Percentiles rank a stretch among this genome's conserved stretches.
phyloP scores from a whole-genome alignment of 495 filamentous ascomycete species.

The Letharia lupina region DNA sequence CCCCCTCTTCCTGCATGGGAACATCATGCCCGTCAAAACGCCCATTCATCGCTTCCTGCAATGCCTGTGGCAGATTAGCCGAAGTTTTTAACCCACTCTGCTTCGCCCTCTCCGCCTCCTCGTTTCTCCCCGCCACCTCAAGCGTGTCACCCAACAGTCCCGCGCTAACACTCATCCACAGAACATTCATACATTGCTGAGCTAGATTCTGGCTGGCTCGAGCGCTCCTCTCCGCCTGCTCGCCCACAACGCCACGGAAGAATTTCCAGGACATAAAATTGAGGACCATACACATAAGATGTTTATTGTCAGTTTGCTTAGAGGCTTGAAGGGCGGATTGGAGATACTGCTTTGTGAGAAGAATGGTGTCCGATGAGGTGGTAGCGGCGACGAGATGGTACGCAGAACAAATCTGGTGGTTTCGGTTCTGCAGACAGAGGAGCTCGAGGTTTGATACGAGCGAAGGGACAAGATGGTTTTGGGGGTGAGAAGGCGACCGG shows the following conservation, averaged over 20 bases:
- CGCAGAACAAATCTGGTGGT: constrained; percentile 58
- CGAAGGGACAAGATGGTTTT: constrained; percentile 42
- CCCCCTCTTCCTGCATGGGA: background rate
- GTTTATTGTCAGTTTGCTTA: constrained; percentile 50
- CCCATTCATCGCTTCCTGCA: constrained; percentile 27
- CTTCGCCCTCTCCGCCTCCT: constrained; percentile 47
- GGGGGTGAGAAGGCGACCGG: constrained; percentile 49
- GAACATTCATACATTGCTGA: constrained; percentile 58
- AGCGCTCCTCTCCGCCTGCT: constrained; percentile 84
- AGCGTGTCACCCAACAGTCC: constrained; percentile 69
- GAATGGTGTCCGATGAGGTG: constrained; percentile 43
- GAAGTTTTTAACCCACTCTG: constrained; percentile 40
- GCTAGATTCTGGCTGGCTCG: constrained; percentile 67
- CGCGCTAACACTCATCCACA: constrained; percentile 83
- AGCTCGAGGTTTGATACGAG: constrained; percentile 54
- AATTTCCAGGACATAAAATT: constrained; percentile 79
- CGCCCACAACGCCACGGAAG: constrained; percentile 77
- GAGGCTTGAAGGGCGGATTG: constrained; percentile 54
- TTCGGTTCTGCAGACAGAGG: constrained; percentile 54
- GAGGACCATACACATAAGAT: constrained; percentile 72
- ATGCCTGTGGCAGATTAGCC: constrained; percentile 36
- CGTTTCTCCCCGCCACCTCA: constrained; percentile 58
- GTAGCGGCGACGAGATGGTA: constrained; percentile 71
- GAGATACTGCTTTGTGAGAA: constrained; percentile 69
- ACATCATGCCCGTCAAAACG: background rate